phyloP scores from a whole-genome alignment of 2,329 filamentous ascomycete species.

The Aspergillus sp. region DNA sequence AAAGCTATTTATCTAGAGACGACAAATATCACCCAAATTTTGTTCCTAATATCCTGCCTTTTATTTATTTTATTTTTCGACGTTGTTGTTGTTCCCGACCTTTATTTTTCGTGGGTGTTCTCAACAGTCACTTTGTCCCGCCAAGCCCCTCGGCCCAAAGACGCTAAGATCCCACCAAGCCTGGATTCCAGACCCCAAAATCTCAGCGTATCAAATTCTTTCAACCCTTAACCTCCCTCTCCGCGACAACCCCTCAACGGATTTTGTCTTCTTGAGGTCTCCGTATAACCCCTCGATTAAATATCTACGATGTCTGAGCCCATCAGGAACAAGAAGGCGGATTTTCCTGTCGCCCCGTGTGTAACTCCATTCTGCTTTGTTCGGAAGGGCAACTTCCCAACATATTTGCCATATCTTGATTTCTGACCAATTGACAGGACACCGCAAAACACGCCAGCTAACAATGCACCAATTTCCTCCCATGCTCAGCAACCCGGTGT shows the following conservation, averaged over 20 bases:
- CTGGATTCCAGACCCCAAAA: conserved; percentile 37
- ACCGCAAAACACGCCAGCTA: conserved; percentile 95
- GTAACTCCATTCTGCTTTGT: conserved; percentile 32
- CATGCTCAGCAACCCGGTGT: conserved; percentile 95
- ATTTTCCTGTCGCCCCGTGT: conserved; percentile 64
- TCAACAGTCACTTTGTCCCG: conserved; percentile 36
- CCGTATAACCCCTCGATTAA: conserved; percentile 8
- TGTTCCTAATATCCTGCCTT: too few relatives aligned
- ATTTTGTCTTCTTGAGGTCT: conserved; percentile 14
- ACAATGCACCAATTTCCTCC: conserved; percentile 94
- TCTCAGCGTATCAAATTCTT: conserved; percentile 40
- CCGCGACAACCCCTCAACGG: conserved; percentile 23
- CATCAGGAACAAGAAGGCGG: conserved; percentile 66
- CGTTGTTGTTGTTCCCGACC: conserved; percentile 29
- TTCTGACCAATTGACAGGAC: conserved; percentile 61
- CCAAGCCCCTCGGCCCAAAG: conserved; percentile 43
- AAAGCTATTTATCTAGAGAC: too few relatives aligned
- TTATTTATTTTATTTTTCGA: too few relatives aligned
- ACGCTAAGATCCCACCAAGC: conserved; percentile 45
- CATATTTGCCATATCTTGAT: conserved; percentile 11
- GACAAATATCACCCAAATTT: too few relatives aligned
- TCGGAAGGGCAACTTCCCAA: neutral
- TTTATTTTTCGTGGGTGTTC: conserved; percentile 23
- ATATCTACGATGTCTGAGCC: conserved; percentile 61
- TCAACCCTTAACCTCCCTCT: conserved; percentile 28